Percentiles rank a stretch among this genome's conserved stretches.
Evolutionary conservation across 495 filamentous ascomycete species (phyloP).

Genomic region (Podospora pseudopauciseta): DNA sequence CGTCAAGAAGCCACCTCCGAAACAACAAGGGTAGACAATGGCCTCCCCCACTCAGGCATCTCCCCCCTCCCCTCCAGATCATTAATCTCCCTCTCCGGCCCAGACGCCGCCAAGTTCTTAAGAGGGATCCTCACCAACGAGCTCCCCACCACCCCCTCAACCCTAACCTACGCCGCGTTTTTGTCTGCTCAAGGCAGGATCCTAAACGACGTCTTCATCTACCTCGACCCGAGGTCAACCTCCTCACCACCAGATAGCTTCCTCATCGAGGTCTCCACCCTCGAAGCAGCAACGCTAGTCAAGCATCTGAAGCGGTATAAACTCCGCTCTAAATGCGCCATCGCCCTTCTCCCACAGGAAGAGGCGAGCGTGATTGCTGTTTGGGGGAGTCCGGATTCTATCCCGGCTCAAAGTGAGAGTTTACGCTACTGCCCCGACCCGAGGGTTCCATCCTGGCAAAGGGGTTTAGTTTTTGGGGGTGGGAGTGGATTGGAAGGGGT

Average conservation of each 20-base stretch:
- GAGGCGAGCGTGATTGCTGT: conserved; percentile 63
- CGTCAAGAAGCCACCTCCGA: background rate
- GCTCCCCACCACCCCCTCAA: conserved; percentile 41
- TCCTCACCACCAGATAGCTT: conserved; percentile 43
- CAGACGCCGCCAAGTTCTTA: conserved; percentile 76
- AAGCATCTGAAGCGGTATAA: conserved; percentile 79
- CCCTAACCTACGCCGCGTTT: conserved; percentile 73
- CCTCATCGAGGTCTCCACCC: conserved; percentile 77
- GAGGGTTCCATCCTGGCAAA: background rate
- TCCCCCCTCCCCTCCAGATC: conserved; percentile 63
- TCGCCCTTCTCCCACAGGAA: conserved; percentile 58
- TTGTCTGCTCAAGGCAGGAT: conserved; percentile 80
- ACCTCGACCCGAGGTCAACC: conserved; percentile 47
- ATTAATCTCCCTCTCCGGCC: conserved; percentile 72
- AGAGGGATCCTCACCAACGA: conserved; percentile 83
- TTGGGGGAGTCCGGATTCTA: conserved; percentile 45
- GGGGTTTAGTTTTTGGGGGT: background rate
- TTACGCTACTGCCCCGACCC: background rate
- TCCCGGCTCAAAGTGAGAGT: too few species aligned
- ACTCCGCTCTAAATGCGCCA: conserved; percentile 69
- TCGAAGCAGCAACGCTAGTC: conserved; percentile 55
- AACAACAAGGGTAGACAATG: background rate
- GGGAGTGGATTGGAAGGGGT: background rate
- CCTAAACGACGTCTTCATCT: conserved; percentile 86
- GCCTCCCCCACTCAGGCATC: conserved; percentile 38